Evolutionary conservation across 257 asterid genomes (phyloP).

Genomic region (Ajuga chamaepitys): DNA sequence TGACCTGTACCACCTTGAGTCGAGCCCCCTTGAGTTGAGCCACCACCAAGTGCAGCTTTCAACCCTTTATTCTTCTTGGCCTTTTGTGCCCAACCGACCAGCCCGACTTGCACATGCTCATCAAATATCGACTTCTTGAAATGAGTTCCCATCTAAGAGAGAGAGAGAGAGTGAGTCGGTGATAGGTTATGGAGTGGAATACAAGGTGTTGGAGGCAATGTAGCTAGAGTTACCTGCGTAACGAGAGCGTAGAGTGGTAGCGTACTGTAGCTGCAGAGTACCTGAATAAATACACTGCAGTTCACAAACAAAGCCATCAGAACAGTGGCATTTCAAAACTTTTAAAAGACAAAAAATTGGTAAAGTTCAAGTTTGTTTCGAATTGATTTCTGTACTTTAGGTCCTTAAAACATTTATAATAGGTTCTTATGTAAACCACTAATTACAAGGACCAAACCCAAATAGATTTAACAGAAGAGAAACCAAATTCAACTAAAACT

Average conservation of each 20-base stretch:
- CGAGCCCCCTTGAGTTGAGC: constrained; percentile 38
- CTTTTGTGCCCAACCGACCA: constrained; percentile 82
- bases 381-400: too few relatives aligned
- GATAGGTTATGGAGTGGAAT: not conserved
- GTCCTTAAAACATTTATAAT: too few relatives aligned
- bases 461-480: too few relatives aligned
- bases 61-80: constrained; percentile 50
- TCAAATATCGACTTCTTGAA: constrained; percentile 92
- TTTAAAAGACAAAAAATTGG: not conserved
- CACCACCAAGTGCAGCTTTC: constrained; percentile 37
- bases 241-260: constrained; percentile 89
- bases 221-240: constrained; percentile 59
- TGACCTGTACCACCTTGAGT: constrained; percentile 27
- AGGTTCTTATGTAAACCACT: too few relatives aligned
- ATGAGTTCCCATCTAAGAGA: constrained; percentile 79
- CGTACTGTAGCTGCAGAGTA: constrained; percentile 92
- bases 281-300: constrained; percentile 72
- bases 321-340: not conserved
- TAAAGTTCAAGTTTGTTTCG: too few relatives aligned
- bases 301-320: constrained; percentile 12
- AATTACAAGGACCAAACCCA: too few relatives aligned
- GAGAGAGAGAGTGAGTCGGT: constrained; percentile 1
- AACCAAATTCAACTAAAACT: too few relatives aligned
- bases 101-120: constrained; percentile 80
- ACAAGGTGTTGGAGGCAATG: not conserved